Base-by-base conservation (phyloP, 176 grass and related monocot species). In the Coix lacrymajobi region DNA sequence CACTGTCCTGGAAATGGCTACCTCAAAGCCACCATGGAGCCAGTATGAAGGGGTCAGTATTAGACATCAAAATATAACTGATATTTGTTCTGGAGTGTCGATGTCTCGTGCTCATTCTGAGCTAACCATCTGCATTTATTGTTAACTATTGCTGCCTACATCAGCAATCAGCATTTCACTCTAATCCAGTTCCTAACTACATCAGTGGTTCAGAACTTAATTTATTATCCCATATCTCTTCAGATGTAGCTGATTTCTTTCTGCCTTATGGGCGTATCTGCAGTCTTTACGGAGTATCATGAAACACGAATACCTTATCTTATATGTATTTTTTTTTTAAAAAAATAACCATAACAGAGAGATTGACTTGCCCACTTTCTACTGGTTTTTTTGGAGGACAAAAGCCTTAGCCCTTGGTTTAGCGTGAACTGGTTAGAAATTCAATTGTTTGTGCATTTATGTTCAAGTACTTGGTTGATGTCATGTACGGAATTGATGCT, bases 1-100 rank as follows among this genome's bases (percentile, higher is more conserved):
- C 78, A 99, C 96, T 26, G 93, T 99, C 73, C 85, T 99, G 81
- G 96, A 99, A 86, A 99, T 99, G 96, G 93, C 93, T 77, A 99
- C 96, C 34, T 93, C 96, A 81, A 99, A 99, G 86, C 96, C 96
- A 77, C 96, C 96, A 60, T 99, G 96, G 96, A 96, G 93, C 80
- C 93, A 99, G 40, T 99, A 99, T 40, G 96, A 99, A 91, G 96
- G 96, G 96, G 96, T 99, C 32, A 72, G 88, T 88, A 84, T 75
- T 85, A 48, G 63, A 61, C 19, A 60, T 38, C 48, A 34, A 48
- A 66, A 54, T 77, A 57, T 64, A 87, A 19, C 83, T 73, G 76
- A 40, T 71, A 57, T 82, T 73, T 86, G 11, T 48, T 77, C 17
- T 82, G 24, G 19, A 78, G 28, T 85, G 58, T 73, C 43, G 15